Evolutionary conservation across 495 filamentous ascomycete genomes (phyloP).

Genomic region (Daldinia childiae): DNA sequence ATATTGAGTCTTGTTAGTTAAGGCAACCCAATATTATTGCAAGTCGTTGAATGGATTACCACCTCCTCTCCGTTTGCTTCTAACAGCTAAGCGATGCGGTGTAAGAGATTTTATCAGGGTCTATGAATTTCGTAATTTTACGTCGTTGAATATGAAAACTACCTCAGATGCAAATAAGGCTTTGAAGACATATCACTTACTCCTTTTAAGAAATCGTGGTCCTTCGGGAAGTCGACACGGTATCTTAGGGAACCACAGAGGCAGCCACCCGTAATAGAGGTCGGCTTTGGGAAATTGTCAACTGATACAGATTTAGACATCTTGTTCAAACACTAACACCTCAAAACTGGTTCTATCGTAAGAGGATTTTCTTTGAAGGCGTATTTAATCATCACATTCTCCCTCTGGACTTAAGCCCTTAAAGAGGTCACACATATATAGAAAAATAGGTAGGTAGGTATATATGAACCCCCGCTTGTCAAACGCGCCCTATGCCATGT

Average conservation of each 20-base stretch:
- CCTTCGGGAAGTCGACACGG: constrained; percentile 46
- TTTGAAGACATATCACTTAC: constrained; percentile 30
- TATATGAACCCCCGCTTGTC: constrained; percentile 34
- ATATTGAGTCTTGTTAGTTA: constrained; percentile 6
- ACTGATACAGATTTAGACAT: constrained; percentile 23
- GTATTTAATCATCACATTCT: not conserved
- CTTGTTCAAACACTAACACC: not conserved
- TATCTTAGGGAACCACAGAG: constrained; percentile 52
- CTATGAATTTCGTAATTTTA: too few relatives aligned
- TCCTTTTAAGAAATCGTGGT: constrained; percentile 48
- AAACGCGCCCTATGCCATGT: constrained; percentile 32
- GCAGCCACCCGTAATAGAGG: constrained; percentile 53
- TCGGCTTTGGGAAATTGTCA: constrained; percentile 46
- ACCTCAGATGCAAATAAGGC: too few relatives aligned
- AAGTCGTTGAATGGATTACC: too few relatives aligned
- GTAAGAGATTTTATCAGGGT: too few relatives aligned
- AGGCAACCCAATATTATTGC: too few relatives aligned
- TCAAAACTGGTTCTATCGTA: too few relatives aligned
- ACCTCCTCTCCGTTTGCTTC: too few relatives aligned
- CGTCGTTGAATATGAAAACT: too few relatives aligned
- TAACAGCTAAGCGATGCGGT: too few relatives aligned
- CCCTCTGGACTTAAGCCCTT: not conserved
- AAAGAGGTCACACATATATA: not conserved
- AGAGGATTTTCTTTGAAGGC: not conserved
- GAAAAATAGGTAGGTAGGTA: too few relatives aligned